Evolutionary conservation across 805 yeast species (phyloP).

Genomic region (Isabelozyma gotoi): DNA sequence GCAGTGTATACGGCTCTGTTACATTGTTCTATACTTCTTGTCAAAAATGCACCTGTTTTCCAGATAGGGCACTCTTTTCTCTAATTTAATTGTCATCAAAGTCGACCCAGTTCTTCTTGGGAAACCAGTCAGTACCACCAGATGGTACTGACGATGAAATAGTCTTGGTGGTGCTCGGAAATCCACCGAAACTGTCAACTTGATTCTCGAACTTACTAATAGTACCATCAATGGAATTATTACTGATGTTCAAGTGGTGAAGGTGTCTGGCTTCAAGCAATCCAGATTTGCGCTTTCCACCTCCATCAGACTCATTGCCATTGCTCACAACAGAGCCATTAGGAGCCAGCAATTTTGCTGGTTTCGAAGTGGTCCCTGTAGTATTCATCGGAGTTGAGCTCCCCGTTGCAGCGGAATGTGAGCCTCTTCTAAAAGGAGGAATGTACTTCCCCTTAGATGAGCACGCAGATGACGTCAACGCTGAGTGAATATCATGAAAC

Average conservation of each 20-base stretch:
- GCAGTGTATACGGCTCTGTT: too few relatives aligned
- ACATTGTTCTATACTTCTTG: too few relatives aligned
- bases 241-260: background rate
- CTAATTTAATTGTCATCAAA: too few relatives aligned
- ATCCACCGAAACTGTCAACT: conserved; percentile 1
- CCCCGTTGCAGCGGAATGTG: conserved; percentile 19
- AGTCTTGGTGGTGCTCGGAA: background rate
- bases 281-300: conserved; percentile 2
- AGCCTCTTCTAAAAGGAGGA: conserved; percentile 70
- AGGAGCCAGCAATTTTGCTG: background rate
- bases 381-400: background rate
- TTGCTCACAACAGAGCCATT: background rate
- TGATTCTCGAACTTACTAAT: background rate
- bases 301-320: conserved; percentile 1
- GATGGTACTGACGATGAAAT: conserved; percentile 23
- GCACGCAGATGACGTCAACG: conserved; percentile 9
- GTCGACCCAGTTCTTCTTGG: conserved; percentile 27
- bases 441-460: conserved; percentile 55
- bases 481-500: conserved; percentile 5
- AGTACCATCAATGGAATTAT: background rate
- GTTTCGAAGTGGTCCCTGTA: conserved; percentile 1
- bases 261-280: background rate
- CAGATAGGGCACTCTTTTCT: too few relatives aligned
- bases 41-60: too few relatives aligned
- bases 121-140: conserved; percentile 22